Evolutionary conservation across 2,329 filamentous ascomycete species (phyloP).

Genomic region (Graphiopsis chlorocephala): DNA sequence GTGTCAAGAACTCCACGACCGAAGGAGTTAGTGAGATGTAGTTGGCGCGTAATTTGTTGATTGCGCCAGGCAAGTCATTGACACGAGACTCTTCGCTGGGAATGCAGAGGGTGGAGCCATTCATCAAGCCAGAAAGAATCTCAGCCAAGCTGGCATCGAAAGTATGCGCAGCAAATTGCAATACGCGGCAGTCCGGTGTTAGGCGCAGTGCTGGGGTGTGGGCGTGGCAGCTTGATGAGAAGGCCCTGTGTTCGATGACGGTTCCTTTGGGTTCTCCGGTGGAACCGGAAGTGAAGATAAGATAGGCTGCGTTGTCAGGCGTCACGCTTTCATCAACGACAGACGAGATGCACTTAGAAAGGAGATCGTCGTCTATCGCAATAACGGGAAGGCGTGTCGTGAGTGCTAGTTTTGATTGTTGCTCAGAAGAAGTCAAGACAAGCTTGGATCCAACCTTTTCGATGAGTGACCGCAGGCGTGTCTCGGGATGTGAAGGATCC

Average conservation of each 20-base stretch:
- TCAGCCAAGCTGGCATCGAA: conserved; percentile 18
- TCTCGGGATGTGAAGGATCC: conserved; percentile 16
- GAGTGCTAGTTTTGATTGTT: conserved; percentile 11
- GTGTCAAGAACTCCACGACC: conserved; percentile 15
- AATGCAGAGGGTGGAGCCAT: conserved; percentile 24
- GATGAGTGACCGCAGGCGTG: conserved; percentile 10
- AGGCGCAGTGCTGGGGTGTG: conserved; percentile 5
- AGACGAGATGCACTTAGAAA: neutral
- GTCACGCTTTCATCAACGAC: neutral
- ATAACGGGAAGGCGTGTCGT: conserved; percentile 1
- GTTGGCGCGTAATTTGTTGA: conserved; percentile 17
- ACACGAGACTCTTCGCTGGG: conserved; percentile 22
- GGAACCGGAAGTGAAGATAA: conserved; percentile 80
- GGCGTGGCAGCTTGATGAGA: conserved; percentile 5
- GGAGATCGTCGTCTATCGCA: conserved; percentile 11
- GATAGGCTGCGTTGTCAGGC: conserved; percentile 48
- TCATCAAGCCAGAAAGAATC: conserved; percentile 16
- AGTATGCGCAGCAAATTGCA: conserved; percentile 20
- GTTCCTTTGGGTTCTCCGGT: conserved; percentile 80
- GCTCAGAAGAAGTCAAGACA: conserved; percentile 10
- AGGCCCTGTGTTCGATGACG: conserved; percentile 47
- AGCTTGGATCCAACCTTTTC: conserved; percentile 11
- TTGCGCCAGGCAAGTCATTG: conserved; percentile 16
- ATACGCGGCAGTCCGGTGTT: conserved; percentile 2
- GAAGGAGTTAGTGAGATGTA: conserved; percentile 14